Conservation (phyloP, 1,284 basidiomycete genomes). For the Heterobasidion irregulare region DNA sequence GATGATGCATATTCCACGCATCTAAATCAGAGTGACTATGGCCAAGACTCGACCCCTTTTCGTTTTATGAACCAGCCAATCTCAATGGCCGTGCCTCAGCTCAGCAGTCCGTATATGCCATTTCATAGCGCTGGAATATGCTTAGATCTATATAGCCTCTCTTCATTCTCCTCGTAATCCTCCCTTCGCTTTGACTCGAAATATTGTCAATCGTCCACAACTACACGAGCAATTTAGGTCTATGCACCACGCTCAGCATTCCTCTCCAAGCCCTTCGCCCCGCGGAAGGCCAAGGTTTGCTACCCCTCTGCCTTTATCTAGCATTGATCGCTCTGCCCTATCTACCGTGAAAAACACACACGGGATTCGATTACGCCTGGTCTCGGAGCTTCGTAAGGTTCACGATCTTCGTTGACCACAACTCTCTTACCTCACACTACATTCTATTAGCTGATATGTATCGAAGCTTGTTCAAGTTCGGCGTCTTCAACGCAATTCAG, state of each 20-base stretch:
- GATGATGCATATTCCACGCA: neutral
- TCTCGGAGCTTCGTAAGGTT: slow-evolving; percentile 62
- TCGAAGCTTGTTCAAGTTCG: slow-evolving; percentile 77
- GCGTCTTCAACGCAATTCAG: slow-evolving; percentile 86
- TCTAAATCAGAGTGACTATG: no score
- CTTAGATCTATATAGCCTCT: no score
- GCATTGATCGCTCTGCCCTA: neutral
- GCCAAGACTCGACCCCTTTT: no score
- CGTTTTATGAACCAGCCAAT: no score
- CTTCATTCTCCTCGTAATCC: no score
- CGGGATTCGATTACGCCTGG: slow-evolving; percentile 47
- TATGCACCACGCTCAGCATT: no score
- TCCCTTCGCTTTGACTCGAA: no score
- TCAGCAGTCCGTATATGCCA: no score
- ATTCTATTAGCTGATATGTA: slow-evolving; percentile 65
- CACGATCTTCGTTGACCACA: neutral
- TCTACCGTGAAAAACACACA: neutral
- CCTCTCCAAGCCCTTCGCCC: neutral
- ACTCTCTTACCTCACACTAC: neutral
- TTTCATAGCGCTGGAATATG: no score
- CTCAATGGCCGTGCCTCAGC: no score
- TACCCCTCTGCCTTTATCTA: neutral
- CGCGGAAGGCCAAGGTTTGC: neutral
- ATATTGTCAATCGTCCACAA: no score
- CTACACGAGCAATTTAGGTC: no score